phyloP scores from a whole-genome alignment of 2,329 filamentous ascomycete genomes.

The Purpureocillium lavendulum region DNA sequence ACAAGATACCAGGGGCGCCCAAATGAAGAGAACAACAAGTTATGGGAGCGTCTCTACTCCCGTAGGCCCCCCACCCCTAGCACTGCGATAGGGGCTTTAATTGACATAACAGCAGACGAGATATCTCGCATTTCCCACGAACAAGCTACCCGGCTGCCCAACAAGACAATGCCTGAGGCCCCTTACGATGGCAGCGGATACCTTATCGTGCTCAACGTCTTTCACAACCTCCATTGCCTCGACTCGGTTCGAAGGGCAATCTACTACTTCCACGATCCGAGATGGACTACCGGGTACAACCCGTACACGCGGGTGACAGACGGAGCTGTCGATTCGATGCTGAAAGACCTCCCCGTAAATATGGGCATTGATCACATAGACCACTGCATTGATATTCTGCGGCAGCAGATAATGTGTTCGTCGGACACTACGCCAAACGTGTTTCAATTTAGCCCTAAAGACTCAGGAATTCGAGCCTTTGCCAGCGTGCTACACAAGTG shows the following conservation, averaged over 20 bases:
- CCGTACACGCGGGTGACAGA: neutral
- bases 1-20: too few species aligned
- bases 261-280: neutral
- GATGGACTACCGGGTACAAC: neutral
- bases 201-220: slow-evolving; percentile 2
- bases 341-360: neutral
- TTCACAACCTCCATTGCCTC: slow-evolving; percentile 2
- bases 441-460: neutral
- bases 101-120: neutral
- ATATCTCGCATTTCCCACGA: neutral
- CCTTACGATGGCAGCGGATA: neutral
- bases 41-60: too few species aligned
- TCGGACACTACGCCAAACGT: neutral
- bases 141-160: neutral
- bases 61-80: too few species aligned
- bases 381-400: slow-evolving; percentile 1
- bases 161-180: neutral
- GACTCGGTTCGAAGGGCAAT: neutral
- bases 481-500: neutral
- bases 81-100: too few species aligned
- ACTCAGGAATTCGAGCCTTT: neutral
- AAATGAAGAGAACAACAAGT: too few species aligned
- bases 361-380: neutral
- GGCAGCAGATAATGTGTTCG: slow-evolving; percentile 1
- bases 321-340: neutral